A percentile compares a stretch with the other conserved stretches of the same genome.
Conservation (phyloP, 2,329 filamentous ascomycete genomes). For the Trichoderma sp. region DNA sequence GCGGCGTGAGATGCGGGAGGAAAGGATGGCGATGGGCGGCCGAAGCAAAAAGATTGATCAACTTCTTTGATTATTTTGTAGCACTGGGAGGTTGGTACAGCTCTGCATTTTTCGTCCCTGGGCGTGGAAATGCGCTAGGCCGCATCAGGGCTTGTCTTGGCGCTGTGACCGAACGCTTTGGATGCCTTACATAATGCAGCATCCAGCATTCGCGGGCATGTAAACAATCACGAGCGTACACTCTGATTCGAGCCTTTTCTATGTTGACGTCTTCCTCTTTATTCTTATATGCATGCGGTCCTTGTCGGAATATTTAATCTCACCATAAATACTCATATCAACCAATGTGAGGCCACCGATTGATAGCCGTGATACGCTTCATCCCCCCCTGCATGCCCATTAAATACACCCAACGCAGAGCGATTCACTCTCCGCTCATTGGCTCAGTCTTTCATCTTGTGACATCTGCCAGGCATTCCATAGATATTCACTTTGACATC, state of each 20-base stretch:
- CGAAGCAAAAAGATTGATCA: slow-evolving; percentile 1
- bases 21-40: slow-evolving; percentile 17
- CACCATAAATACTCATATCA: not conserved
- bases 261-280: not conserved
- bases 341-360: not conserved
- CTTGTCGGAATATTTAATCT: not conserved
- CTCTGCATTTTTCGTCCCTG: slow-evolving; percentile 19
- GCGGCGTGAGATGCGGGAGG: not conserved
- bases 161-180: not conserved
- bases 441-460: not conserved
- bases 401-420: not conserved
- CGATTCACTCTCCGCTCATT: not conserved
- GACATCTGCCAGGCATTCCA: rapidly evolving
- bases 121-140: slow-evolving; percentile 18
- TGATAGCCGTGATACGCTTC: not conserved
- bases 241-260: not conserved
- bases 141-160: not conserved
- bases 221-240: not conserved
- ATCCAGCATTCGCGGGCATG: not conserved
- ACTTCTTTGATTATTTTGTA: slow-evolving; percentile 17
- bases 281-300: not conserved
- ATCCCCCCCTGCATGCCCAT: not conserved
- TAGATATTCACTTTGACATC: not conserved
- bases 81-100: slow-evolving; percentile 21
- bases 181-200: not conserved